Evolutionary conservation across 495 filamentous ascomycete species (phyloP).

Genomic region (Ramalina peruviana): DNA sequence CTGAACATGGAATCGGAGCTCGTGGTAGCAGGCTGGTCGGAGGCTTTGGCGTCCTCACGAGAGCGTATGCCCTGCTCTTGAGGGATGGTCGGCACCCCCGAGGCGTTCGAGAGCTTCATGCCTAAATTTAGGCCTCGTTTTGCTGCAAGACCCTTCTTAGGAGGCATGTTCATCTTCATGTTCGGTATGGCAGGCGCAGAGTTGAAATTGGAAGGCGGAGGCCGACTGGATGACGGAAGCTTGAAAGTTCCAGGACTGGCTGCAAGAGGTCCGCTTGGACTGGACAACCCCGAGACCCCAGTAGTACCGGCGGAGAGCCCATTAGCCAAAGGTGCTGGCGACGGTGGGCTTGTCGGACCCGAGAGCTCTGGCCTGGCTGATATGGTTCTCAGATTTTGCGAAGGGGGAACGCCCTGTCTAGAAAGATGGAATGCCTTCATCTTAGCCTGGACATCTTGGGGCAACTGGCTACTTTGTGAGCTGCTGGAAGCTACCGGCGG

Average conservation of each 20-base stretch:
- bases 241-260: constrained; percentile 26
- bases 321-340: constrained; percentile 8
- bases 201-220: constrained; percentile 31
- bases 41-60: background rate
- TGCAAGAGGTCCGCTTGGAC: constrained; percentile 21
- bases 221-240: constrained; percentile 27
- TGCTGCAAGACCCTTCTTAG: constrained; percentile 39
- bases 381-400: constrained; percentile 15
- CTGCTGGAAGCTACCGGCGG: constrained; percentile 40
- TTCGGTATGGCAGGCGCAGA: constrained; percentile 34
- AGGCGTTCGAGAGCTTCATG: constrained; percentile 38
- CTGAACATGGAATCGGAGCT: constrained; percentile 49
- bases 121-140: constrained; percentile 37
- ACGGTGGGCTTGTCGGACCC: constrained; percentile 21
- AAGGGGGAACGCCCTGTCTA: constrained; percentile 39
- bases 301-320: constrained; percentile 3
- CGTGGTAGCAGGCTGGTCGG: background rate
- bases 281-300: background rate
- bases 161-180: constrained; percentile 20
- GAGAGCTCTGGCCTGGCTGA: constrained; percentile 13
- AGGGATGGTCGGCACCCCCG: constrained; percentile 19
- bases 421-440: constrained; percentile 65
- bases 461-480: constrained; percentile 41
- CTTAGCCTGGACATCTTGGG: constrained; percentile 69
- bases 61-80: background rate